Evolutionary conservation across 2,329 filamentous ascomycete genomes (phyloP).

Genomic region (Fusarium phyllophilum): DNA sequence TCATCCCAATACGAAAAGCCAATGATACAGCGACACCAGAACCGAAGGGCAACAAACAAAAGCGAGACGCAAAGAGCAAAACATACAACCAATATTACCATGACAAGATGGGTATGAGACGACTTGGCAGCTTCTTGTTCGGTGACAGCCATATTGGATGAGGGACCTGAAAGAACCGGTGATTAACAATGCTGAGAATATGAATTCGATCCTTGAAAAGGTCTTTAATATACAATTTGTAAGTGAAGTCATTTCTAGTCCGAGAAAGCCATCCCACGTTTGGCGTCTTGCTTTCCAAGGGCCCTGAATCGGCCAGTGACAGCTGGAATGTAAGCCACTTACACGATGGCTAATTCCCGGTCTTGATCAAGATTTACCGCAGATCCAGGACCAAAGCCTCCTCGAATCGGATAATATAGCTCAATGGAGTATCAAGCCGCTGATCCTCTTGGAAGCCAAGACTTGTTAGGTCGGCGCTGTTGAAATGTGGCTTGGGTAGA

Average conservation of each 20-base stretch:
- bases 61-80: background rate
- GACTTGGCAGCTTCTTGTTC: background rate
- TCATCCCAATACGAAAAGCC: constrained; percentile 17
- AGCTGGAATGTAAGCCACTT: background rate
- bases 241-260: background rate
- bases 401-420: background rate
- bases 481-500: background rate
- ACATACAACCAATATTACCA: constrained; percentile 1
- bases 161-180: background rate
- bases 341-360: background rate
- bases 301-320: too few species aligned
- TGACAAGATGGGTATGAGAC: background rate
- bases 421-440: background rate
- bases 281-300: background rate
- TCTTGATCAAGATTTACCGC: background rate
- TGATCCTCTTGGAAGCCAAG: too few species aligned
- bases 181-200: background rate
- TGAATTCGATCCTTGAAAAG: background rate
- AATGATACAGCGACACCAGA: constrained; percentile 15
- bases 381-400: background rate
- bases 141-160: background rate
- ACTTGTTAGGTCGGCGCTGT: background rate
- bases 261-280: background rate
- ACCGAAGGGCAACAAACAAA: constrained; percentile 13
- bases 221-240: background rate